Percentiles rank a stretch among this genome's conserved stretches.
phyloP scores from a whole-genome alignment of 768 basidiomycete genomes.

The Cytidiella melzeri region DNA sequence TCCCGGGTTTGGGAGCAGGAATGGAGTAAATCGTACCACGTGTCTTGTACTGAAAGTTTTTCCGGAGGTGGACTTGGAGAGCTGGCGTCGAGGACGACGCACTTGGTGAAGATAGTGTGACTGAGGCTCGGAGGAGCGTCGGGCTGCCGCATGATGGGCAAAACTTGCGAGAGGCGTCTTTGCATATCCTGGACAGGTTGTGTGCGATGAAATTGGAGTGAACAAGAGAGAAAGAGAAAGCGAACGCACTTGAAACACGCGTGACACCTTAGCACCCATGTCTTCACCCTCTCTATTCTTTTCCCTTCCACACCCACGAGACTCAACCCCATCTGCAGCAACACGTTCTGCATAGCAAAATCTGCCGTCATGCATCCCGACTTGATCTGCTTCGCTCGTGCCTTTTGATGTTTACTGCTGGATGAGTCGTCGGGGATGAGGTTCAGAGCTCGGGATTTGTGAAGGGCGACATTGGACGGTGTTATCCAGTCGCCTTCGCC shows the following conservation, averaged over 20 bases:
- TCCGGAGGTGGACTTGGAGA: slow-evolving; percentile 89
- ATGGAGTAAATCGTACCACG: slow-evolving; percentile 93
- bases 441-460: slow-evolving; percentile 85
- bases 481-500: slow-evolving; percentile 98
- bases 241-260: slow-evolving; percentile 94
- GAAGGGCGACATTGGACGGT: slow-evolving; percentile 72
- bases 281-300: slow-evolving; percentile 85
- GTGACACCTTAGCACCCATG: slow-evolving; percentile 94
- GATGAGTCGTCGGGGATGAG: slow-evolving; percentile 54
- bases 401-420: slow-evolving; percentile 25
- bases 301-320: slow-evolving; percentile 89
- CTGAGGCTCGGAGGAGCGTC: slow-evolving; percentile 84
- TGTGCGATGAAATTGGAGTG: not conserved
- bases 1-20: slow-evolving; percentile 83
- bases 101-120: slow-evolving; percentile 69
- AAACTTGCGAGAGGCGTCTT: slow-evolving; percentile 91
- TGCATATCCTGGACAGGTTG: slow-evolving; percentile 67
- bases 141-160: slow-evolving; percentile 97
- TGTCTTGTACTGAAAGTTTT: slow-evolving; percentile 89
- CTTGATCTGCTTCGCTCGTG: slow-evolving; percentile 40
- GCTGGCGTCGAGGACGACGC: slow-evolving; percentile 55
- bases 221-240: not conserved
- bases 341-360: slow-evolving; percentile 98
- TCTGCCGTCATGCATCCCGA: slow-evolving; percentile 97
- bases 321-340: slow-evolving; percentile 89